Conservation (phyloP, 192 early-diverging fungal genomes). For the Backusella morwellensis region DNA sequence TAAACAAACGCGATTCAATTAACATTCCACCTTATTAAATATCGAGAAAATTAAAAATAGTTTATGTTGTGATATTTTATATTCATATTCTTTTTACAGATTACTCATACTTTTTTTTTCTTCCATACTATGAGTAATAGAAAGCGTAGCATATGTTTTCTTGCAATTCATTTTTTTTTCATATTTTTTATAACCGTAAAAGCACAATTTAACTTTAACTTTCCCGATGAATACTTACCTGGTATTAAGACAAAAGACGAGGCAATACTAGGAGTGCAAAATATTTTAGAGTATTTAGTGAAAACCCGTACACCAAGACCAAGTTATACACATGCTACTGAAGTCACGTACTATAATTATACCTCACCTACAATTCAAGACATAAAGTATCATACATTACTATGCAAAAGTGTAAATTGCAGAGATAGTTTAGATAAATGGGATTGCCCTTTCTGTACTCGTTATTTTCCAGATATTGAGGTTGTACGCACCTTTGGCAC, state of each 20-base stretch:
- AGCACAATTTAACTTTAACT: not conserved
- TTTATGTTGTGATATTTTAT: not conserved
- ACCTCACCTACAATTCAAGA: not conserved
- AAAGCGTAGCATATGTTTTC: not conserved
- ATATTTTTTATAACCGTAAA: not conserved
- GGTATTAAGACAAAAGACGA: not conserved
- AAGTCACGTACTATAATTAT: not conserved
- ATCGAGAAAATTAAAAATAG: not conserved
- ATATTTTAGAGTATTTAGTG: not conserved
- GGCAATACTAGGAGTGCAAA: not conserved
- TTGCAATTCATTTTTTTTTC: not conserved
- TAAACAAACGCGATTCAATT: not conserved
- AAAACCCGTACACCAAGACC: not conserved
- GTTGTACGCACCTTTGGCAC: not conserved
- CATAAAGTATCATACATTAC: not conserved
- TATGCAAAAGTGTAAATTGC: not conserved
- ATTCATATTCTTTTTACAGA: not conserved
- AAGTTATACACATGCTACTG: not conserved
- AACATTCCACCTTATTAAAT: not conserved
- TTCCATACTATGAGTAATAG: not conserved
- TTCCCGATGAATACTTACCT: not conserved
- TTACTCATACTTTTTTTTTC: not conserved
- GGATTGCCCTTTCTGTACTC: not conserved
- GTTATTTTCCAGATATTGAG: not conserved
- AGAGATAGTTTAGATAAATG: slow-evolving; percentile 5